phyloP scores from a whole-genome alignment of 2,329 filamentous ascomycete genomes.

The Phyllosticta capitalensis region DNA sequence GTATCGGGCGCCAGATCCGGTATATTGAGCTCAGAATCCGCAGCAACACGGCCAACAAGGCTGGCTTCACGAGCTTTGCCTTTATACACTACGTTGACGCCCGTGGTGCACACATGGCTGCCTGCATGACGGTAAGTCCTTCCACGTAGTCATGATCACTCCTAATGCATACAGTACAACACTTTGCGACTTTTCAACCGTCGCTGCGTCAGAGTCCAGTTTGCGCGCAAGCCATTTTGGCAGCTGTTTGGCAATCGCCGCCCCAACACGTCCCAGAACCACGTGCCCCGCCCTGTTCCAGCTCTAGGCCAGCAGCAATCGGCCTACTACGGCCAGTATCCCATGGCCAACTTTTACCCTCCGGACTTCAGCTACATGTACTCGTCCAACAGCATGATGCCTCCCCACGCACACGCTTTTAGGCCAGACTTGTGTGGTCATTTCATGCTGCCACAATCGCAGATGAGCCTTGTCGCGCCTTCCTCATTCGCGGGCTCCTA shows the following conservation, averaged over 20 bases:
- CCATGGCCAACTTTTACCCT: neutral
- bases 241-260: neutral
- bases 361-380: neutral
- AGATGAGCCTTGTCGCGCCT: neutral
- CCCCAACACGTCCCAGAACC: neutral
- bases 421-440: neutral
- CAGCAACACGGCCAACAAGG: neutral
- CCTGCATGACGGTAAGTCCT: neutral
- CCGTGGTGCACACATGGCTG: neutral
- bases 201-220: neutral
- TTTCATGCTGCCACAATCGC: neutral
- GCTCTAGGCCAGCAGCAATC: neutral
- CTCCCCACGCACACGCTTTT: neutral
- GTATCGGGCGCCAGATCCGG: neutral
- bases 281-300: neutral
- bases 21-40: conserved; percentile 1
- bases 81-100: neutral
- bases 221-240: neutral
- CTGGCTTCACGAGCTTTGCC: neutral
- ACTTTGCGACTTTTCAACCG: neutral
- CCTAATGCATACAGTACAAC: neutral
- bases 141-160: neutral
- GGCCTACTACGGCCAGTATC: neutral
- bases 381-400: neutral
- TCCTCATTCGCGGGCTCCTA: neutral